Base-by-base conservation (phyloP, 2,329 filamentous ascomycete genomes). In the Rasamsonia emersonii region DNA sequence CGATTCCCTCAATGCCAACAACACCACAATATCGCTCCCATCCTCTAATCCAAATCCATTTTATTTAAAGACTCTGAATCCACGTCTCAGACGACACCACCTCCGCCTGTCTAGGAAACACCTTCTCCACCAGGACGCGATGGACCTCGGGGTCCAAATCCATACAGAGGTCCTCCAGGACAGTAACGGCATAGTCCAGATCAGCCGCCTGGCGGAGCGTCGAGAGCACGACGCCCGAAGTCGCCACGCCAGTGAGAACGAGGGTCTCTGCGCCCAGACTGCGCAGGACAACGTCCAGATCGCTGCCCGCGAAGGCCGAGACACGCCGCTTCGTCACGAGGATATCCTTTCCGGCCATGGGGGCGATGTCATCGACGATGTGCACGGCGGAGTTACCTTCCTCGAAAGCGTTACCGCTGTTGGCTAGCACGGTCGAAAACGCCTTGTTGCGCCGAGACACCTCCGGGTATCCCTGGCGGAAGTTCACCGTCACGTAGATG, bases 201-300 rank as follows among this genome's bases (percentile, higher is more conserved):
- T 62, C 58, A 18, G 46, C 46, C 4, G 54, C 58, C 30, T 54
- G 43, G 9, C 53, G 49, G 16, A 59, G 42, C 3, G 58, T 62
- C 10, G 55, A 59, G 11, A 62, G 38, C 5, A 61, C 57, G 8
- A 51, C 56, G 7, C 57, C 58, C 21, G 54, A 50, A 2, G 58
- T 60, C 16, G 42, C 46, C 10, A 62, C 18, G 2, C 59, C 58
- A 1, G 42, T 45, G 8, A 62, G n/a, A 4, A 57, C 51, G n/a
- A 62, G 25, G 13, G 40, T 42, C 13, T 51, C 36, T 0, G 49
- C 42, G 2, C 42, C 45, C 13, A 46, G 35, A 16, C 48, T 47
- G 4, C 56, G 47, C 2, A 62, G 43, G 4, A 61, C 38, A 3
- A 56, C 25, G 4, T 61, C 58, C 3, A 62, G 36, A 14, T 58